Conservation (phyloP, 805 yeast genomes). For the Jamesozyma piceae region DNA sequence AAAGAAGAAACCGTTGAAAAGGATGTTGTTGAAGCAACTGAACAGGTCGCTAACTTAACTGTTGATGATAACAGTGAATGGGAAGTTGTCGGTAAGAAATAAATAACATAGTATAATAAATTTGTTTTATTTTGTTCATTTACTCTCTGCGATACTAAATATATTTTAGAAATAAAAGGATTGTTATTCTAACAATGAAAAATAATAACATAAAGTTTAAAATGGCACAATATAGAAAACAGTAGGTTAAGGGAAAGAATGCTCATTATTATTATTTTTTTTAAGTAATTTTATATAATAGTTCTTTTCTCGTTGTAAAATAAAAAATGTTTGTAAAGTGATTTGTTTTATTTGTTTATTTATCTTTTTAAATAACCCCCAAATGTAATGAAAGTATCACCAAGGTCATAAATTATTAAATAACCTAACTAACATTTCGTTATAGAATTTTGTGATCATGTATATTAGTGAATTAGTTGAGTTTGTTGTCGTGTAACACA, state of each 20-base stretch:
- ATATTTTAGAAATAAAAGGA: neutral
- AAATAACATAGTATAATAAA: slow-evolving; percentile 4
- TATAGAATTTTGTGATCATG: no score
- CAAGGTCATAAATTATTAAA: no score
- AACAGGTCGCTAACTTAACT: slow-evolving; percentile 32
- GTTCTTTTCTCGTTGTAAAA: slow-evolving; percentile 2
- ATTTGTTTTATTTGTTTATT: neutral
- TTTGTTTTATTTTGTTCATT: neutral
- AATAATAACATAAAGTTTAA: neutral
- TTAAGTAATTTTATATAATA: neutral
- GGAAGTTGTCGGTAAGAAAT: slow-evolving; percentile 40
- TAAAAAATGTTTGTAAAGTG: slow-evolving; percentile 3
- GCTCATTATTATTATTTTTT: neutral
- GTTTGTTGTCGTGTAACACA: no score
- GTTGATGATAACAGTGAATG: slow-evolving; percentile 36
- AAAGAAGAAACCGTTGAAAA: slow-evolving; percentile 10
- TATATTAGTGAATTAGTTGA: no score
- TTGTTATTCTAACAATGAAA: neutral
- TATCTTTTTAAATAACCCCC: no score
- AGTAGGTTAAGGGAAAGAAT: neutral
- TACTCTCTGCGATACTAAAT: neutral
- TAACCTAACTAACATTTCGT: no score
- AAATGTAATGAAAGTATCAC: no score
- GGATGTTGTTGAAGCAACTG: slow-evolving; percentile 28
- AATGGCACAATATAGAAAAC: neutral